Base-by-base conservation (phyloP, 2,329 filamentous ascomycete genomes). In the Biscogniauxia marginata region DNA sequence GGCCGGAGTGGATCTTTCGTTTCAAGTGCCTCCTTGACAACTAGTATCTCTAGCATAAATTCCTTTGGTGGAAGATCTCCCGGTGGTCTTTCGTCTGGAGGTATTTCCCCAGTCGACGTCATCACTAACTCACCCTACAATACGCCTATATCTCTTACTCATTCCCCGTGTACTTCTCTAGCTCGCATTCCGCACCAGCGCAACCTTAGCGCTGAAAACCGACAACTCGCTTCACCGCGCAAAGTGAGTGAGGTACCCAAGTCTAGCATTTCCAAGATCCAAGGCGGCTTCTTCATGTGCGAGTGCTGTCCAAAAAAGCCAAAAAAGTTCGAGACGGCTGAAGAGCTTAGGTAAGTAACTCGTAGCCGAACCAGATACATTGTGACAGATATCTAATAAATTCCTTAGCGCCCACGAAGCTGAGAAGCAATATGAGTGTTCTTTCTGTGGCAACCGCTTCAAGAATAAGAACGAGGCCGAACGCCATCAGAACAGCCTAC, bases 391-490 rank as follows among this genome's bases (percentile, higher is more conserved):
- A 49, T 21, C 20, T 53, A 61, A 68, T 68, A 70, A 61, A 71
- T 53, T 50, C 39, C 49, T 2, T 69, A 97, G 93, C 62, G 79
- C 87, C 46, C 93, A 98, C 72, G 91, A 95, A 74, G 87, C 91
- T 70, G 95, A 98, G 74, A 98, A 98, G 74, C 93, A 98, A 74
- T 98, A 97, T 73, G 90, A 90, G 60, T 98, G 93, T 73, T 83
- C 86, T 23, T 98, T 91, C 71, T 98, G 93, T 73, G 89, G 89
- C 45, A 97, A 97, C 71, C 87, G 93, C 9, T 98, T 98, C 79
- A 98, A 98, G 76, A 98, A 98, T 77, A 98, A 98, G 76, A 98
- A 98, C 67, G 95, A 98, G 76, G 93, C 93, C 2, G 93, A 98
- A 73, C 86, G 95, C 25, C 93, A 98, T 71, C 93, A 96, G 69